Evolutionary conservation across 176 grass and related monocot species (phyloP), one percentile per base, ranked within the genome.

Genomic region (Aegilops umbellulata): DNA sequence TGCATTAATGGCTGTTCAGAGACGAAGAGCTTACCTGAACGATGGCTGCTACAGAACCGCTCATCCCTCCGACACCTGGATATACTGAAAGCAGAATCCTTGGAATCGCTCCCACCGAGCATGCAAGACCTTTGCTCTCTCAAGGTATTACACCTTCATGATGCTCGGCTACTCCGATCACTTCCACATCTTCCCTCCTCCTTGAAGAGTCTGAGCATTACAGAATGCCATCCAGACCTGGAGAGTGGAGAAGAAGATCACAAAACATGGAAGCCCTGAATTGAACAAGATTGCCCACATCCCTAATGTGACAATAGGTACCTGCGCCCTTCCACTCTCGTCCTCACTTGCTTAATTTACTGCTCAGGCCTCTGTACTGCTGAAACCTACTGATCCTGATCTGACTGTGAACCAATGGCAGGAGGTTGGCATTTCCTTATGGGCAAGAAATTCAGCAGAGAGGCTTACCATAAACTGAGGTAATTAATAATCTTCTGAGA

Each of bases 121-220:
- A 79, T 85, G 41, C 24, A 7, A 32, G 62, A 81, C 7, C 70
- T 90, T 12, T 44, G 24, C 34, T 51, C 57, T 17, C 88, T 93
- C 7, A 4, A 75, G 19, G 0, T 2, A 0, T 25, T 91, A 4
- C 0, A 32, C 31, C 4, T 0, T 10, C n/a, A n/a, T n/a, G 22
- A 8, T 19, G 78, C 34, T 44, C 53, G 2, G 10, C 69, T 69
- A 64, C 77, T 93, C 29, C 26, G 27, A 14, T 86, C 84, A 32
- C 57, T 90, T 63, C 71, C 71, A 30, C 17, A 83, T 32, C 17
- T 90, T 15, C 88, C 91, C 41, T 10, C 82, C 27, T 85, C 77
- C 51, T 55, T 90, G 16, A 13, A 10, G 44, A 0, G 0, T 1
- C 60, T 89, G 16, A 23, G 2, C 0, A 0, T 38, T 32, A 1